Percentiles rank a stretch among this genome's conserved stretches.
phyloP scores from a whole-genome alignment of 192 early-diverging fungal genomes.

The Obelidium mucronatum region DNA sequence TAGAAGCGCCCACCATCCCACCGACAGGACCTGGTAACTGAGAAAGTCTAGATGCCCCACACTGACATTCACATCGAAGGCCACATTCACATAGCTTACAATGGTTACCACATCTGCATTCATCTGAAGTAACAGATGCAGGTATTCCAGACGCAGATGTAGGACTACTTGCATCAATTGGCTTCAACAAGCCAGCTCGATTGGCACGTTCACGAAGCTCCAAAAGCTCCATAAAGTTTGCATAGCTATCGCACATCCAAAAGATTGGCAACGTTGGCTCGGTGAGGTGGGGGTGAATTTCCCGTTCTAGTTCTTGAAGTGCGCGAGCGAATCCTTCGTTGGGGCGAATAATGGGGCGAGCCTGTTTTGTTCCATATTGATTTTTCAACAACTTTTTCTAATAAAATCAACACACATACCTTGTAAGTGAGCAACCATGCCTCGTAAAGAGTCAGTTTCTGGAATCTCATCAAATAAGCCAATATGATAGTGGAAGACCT shows the following conservation, averaged over 20 bases:
- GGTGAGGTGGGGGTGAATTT: conserved; percentile 21
- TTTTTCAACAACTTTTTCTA: too few relatives aligned
- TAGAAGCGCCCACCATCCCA: background rate
- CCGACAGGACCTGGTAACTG: background rate
- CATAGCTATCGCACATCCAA: conserved; percentile 57
- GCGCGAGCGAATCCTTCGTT: conserved; percentile 56
- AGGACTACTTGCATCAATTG: too few relatives aligned
- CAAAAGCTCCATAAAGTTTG: conserved; percentile 50
- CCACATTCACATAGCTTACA: background rate
- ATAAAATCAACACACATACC: too few relatives aligned
- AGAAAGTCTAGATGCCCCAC: too few relatives aligned
- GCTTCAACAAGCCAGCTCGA: background rate
- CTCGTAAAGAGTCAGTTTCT: conserved; percentile 50
- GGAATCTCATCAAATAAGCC: conserved; percentile 62
- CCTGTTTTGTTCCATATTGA: background rate
- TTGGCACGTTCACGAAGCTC: conserved; percentile 39
- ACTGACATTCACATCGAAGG: background rate
- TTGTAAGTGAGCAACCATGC: conserved; percentile 52
- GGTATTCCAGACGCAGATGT: too few relatives aligned
- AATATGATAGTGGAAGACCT: conserved; percentile 64
- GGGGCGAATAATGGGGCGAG: conserved; percentile 57
- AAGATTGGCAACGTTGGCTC: conserved; percentile 41
- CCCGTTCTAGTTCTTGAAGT: conserved; percentile 49
- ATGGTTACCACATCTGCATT: too few relatives aligned
- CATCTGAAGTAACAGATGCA: too few relatives aligned